phyloP scores from a whole-genome alignment of 1,284 basidiomycete species.

The Vanrija pseudolonga region DNA sequence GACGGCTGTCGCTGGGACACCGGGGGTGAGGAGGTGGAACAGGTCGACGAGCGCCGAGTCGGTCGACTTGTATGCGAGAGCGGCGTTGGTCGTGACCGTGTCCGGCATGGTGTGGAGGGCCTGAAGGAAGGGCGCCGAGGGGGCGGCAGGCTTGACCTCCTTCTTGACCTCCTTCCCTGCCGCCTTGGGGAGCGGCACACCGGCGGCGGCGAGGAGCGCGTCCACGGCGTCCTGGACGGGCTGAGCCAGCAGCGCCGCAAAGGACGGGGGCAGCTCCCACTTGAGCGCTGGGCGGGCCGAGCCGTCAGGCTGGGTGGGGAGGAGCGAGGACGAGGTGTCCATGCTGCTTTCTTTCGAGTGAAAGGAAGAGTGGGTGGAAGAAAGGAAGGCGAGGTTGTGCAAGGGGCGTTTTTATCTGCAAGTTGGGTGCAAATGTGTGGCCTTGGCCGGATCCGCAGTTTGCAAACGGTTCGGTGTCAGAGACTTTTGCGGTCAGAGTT shows the following conservation, averaged over 20 bases:
- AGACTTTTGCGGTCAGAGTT: no score
- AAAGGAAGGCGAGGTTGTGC: not conserved
- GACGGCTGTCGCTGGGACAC: constrained; percentile 7
- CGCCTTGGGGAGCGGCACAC: not conserved
- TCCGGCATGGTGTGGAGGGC: constrained; percentile 16
- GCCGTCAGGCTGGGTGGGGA: no score
- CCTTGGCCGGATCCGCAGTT: no score
- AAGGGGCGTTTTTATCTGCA: not conserved
- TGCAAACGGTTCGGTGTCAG: no score
- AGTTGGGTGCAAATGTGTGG: not conserved
- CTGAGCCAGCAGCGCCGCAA: constrained; percentile 6
- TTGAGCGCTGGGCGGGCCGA: no score
- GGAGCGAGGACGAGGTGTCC: no score
- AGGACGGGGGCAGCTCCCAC: constrained; percentile 8
- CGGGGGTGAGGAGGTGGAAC: constrained; percentile 23
- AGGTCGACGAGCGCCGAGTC: constrained; percentile 24
- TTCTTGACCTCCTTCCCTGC: not conserved
- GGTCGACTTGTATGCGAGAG: constrained; percentile 14
- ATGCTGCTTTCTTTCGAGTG: no score
- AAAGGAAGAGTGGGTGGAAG: not conserved
- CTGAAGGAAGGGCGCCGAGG: constrained; percentile 17
- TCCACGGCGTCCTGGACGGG: constrained; percentile 5
- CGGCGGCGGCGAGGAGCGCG: not conserved
- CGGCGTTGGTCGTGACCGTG: constrained; percentile 24
- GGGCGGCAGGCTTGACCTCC: not conserved